Base-by-base conservation (phyloP, 768 basidiomycete species). In the Flagelloscypha sp. region DNA sequence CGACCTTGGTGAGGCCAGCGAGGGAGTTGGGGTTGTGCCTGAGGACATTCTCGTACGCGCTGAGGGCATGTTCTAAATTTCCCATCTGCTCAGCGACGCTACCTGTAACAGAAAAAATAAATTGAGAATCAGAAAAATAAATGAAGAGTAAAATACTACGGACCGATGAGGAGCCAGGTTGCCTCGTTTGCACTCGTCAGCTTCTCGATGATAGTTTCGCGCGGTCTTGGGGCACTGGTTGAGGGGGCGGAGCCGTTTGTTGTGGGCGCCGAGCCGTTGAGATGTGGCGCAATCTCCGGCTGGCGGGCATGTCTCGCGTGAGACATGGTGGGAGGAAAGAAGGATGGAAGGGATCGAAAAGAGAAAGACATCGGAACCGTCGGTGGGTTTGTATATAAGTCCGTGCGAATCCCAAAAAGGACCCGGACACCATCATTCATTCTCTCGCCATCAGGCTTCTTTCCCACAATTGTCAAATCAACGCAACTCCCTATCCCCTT, bases 91-190 rank as follows among this genome's bases (percentile, higher is more conserved):
- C 83, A 16, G 80, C 78, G 18, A 81, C 73, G 33, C 73, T 71
- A 34, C 80, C 80, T 83, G 57, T n/a, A 13, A 4, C 27, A 46
- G 42, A 42, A 52, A 56, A 45, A 46, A 48, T 28, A 41, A 42
- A 24, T 34, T 22, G 41, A 33, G 30, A 21, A 38, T 57, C 42
- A 56, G 48, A 16, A 25, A n/a, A 24, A 31, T 12, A 36, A 45
- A 37, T 20, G 30, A 42, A 30, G 8, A 24, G 29, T 30, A 12
- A 7, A 27, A 40, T 39, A 17, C 20, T 29, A 53, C 73, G 38
- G 24, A 87, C 90, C 92, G 57, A 94, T 92, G 48, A 93, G 65
- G 43, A 92, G 75, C 92, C 92, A 95, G 27, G 92, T 94, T 59
- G 88, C 83, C 55, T 94, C 92, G 59, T 95, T 94, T 33, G 90